phyloP scores from a whole-genome alignment of 129 eudicot species.

The Arctium minus region DNA sequence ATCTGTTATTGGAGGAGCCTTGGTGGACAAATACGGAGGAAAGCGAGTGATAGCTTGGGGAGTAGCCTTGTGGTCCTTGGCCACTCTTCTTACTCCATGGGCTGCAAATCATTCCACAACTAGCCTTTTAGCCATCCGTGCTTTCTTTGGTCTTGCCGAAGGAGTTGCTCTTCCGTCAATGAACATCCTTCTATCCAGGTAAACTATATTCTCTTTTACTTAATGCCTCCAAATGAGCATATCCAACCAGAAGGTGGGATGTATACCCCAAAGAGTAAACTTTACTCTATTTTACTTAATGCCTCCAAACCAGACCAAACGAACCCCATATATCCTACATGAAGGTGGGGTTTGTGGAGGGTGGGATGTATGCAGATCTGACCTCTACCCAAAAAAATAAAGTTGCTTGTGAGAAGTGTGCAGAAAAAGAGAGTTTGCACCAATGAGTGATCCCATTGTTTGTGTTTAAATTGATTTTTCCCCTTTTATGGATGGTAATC shows the following conservation, averaged over 20 bases:
- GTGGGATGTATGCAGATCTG: background rate
- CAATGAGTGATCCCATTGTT: background rate
- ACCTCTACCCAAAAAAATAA: background rate
- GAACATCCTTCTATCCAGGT: constrained; percentile 85
- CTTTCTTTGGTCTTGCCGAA: constrained; percentile 92
- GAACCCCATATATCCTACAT: too few species aligned
- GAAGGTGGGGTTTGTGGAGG: background rate
- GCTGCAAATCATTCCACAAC: constrained; percentile 88
- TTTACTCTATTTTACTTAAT: background rate
- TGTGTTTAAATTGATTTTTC: background rate
- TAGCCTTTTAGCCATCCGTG: constrained; percentile 76
- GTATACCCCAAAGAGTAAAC: too few species aligned
- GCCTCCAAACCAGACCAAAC: background rate
- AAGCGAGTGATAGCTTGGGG: constrained; percentile 86
- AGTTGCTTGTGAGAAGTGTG: background rate
- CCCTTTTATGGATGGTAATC: background rate
- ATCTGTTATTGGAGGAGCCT: constrained; percentile 88
- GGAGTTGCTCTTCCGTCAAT: constrained; percentile 96
- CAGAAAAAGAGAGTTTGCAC: background rate
- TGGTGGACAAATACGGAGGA: constrained; percentile 97
- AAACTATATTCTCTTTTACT: constrained; percentile 2
- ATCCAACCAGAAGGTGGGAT: background rate
- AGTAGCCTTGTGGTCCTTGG: constrained; percentile 86
- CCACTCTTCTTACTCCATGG: constrained; percentile 92
- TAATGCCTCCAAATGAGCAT: background rate